A percentile compares a stretch with the other conserved stretches of the same genome.
Evolutionary conservation across 2,329 filamentous ascomycete species (phyloP).

Genomic region (Uncinocarpus reesii): DNA sequence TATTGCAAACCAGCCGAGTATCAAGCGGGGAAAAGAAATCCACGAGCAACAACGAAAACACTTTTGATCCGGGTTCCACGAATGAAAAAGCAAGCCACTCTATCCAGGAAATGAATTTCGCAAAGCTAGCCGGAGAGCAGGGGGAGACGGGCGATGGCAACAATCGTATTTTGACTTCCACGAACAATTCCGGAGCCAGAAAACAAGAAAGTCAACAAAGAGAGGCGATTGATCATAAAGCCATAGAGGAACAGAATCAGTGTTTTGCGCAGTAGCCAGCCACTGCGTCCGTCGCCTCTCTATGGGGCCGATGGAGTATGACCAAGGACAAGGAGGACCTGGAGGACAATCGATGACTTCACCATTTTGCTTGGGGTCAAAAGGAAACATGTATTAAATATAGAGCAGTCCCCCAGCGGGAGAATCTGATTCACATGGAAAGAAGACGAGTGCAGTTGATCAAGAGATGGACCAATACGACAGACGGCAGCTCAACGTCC

Average conservation of each 20-base stretch:
- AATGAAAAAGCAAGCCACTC: not conserved
- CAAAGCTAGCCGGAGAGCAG: not conserved
- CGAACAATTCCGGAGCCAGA: not conserved
- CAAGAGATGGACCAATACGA: conserved; percentile 13
- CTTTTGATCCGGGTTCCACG: not conserved
- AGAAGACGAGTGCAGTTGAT: not conserved
- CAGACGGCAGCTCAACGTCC: conserved; percentile 6
- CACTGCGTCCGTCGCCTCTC: conserved; percentile 6
- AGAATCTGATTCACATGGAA: conserved; percentile 12
- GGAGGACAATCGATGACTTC: not conserved
- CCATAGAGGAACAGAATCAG: not conserved
- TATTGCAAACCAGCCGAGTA: not conserved
- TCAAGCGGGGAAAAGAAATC: not conserved
- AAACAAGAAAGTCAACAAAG: not conserved
- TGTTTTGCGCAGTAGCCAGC: conserved; percentile 12
- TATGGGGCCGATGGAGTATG: not conserved
- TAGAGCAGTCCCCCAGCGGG: not conserved
- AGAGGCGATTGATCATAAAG: not conserved
- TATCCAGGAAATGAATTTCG: not conserved
- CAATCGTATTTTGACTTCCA: conserved; percentile 12
- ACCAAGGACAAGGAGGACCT: not conserved
- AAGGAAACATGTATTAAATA: not conserved
- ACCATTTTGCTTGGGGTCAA: not conserved
- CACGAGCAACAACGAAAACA: not conserved
- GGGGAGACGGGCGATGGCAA: not conserved